Evolutionary conservation across 495 filamentous ascomycete genomes (phyloP), one percentile per base, ranked within the genome.

Genomic region (Pseudevernia furfuracea): DNA sequence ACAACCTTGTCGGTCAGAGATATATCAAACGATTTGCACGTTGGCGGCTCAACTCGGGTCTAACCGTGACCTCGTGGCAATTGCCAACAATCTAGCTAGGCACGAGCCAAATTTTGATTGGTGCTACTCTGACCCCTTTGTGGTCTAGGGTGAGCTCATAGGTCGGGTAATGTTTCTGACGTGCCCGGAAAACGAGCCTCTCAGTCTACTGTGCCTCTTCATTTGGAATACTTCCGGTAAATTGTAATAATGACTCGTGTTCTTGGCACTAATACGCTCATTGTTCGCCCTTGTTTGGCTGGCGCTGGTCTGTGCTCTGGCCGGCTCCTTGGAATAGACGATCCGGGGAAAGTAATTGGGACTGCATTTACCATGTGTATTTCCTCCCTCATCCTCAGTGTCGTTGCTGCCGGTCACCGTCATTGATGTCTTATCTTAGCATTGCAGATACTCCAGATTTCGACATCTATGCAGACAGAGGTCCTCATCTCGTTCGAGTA

Each of bases 401-500:
- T 39, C 36, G 25, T 25, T 25, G 38, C 30, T 14, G 36, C 57
- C 36, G 1, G 28, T 37, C 36, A 41, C 39, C 30, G 21, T 59
- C 23, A 23, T 38, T 25, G n/a, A 41, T 28, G n/a, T 41, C 57
- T 39, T 59, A 21, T 23, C 36, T 41, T 8, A 19, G 11, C 14
- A 2, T 17, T 25, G 25, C 28, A 41, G 17, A 49, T 53, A 25
- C 62, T 64, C 55, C 62, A 59, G 62, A 8, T 34, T 64, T 44
- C 30, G 37, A 64, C 17, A 43, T 64, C 23, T 21, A 59, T 59
- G 55, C 52, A 3, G 55, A 64, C 21, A 64, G 25, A 59, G 62
- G 55, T 25, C 55, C 62, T 32, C 44, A 38, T 59, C 62, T 64
- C 17, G 41, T 64, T 34, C 38, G 25, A 41, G 41, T 64, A 58